phyloP scores from a whole-genome alignment of 352 stramenopile species.

The Pythium aphanidermatum region DNA sequence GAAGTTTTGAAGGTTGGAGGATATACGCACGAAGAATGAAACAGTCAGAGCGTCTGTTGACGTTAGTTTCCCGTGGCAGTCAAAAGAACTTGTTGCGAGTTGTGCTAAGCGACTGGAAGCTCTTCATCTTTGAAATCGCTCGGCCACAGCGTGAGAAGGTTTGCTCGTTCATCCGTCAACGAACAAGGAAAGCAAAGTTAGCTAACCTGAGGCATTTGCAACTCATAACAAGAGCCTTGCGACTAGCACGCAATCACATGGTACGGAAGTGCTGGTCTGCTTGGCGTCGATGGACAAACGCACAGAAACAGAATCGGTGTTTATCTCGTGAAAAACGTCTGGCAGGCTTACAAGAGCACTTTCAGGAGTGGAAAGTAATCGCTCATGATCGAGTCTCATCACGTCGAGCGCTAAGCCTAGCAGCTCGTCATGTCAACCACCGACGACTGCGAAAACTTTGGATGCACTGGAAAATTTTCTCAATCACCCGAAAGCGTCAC shows the following conservation, averaged over 20 bases:
- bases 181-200: no score
- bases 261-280: no score
- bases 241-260: no score
- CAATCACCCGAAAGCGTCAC: conserved; percentile 54
- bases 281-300: not conserved
- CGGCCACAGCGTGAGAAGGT: conserved; percentile 10
- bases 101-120: conserved; percentile 29
- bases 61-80: not conserved
- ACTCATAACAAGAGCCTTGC: no score
- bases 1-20: conserved; percentile 5
- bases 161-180: not conserved
- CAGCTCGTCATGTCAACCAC: conserved; percentile 57
- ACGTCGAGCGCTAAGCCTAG: conserved; percentile 41
- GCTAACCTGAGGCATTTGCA: no score
- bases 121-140: conserved; percentile 33
- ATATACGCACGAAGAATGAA: not conserved
- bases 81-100: not conserved
- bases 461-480: conserved; percentile 78
- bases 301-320: not conserved
- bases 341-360: conserved; percentile 19
- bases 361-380: conserved; percentile 36
- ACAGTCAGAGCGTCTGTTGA: conserved; percentile 9
- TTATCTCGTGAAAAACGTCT: no score
- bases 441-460: conserved; percentile 59
- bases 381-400: conserved; percentile 28